Evolutionary conservation across 306 rosid genomes (phyloP), one percentile per base, ranked within the genome.

Genomic region (Benincasa hispida): DNA sequence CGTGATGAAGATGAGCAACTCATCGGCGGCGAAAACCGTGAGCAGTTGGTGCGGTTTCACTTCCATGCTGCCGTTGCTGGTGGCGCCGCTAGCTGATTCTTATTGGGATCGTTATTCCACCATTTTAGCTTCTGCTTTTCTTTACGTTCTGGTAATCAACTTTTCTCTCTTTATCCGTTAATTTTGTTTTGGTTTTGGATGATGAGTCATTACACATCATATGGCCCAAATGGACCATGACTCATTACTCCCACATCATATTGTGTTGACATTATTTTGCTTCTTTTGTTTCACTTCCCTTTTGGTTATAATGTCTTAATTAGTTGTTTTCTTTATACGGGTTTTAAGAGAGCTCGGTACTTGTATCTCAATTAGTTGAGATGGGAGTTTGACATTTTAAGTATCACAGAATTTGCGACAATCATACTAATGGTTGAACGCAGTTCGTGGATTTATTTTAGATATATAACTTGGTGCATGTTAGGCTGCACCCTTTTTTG

Each of bases 21-120:
- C 98, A 30, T 82, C 98, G 6, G 98, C 98, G 58, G 97, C 96
- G 27, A 94, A 91, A 58, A 87, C 90, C 66, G 98, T 94, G 0
- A 90, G 90, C 54, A 84, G 82, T 32, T 94, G 98, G 98, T 85
- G 86, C 6, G 98, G 98, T 0, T 88, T 91, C 88, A 90, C 98
- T 2, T 94, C 87, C 77, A 89, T 94, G 88, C 77, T 92, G 85
- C 98, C 98, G 17, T 82, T 94, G 77, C 55, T 94, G 13, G 87
- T 92, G 73, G 98, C 97, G 62, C 97, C 97, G 1, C 76, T 94
- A 58, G 97, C 92, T 30, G 95, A 89, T 48, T 88, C 97, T 48
- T 94, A 91, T 50, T 91, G 88, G 93, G 88, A 85, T 75, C 81
- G 92, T 57, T 90, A 87, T 83, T 85, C 92, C 81, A 94, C 90